phyloP scores from a whole-genome alignment of 768 basidiomycete genomes.

The Lentinula boryana region DNA sequence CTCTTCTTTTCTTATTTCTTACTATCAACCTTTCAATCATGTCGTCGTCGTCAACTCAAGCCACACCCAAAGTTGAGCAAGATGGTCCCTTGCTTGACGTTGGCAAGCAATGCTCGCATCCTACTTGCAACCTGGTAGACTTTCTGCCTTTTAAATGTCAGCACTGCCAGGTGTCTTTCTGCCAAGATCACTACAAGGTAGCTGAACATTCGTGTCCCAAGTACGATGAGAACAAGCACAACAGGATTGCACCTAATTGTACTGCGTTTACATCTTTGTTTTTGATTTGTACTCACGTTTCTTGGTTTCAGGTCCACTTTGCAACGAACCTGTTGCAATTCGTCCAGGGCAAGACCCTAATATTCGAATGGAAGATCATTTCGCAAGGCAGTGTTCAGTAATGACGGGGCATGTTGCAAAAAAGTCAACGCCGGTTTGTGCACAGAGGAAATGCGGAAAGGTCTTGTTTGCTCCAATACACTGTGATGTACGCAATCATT shows the following conservation, averaged over 20 bases:
- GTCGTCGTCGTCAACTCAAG: constrained; percentile 7
- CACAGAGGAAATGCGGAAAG: constrained; percentile 61
- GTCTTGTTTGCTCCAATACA: constrained; percentile 66
- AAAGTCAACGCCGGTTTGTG: constrained; percentile 52
- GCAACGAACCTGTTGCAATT: constrained; percentile 68
- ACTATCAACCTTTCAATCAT: background rate
- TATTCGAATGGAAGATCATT: constrained; percentile 72
- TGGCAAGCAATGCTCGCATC: constrained; percentile 66
- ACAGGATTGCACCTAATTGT: constrained; percentile 78
- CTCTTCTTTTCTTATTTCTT: background rate
- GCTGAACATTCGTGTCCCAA: constrained; percentile 59
- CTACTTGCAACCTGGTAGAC: constrained; percentile 67
- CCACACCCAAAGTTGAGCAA: constrained; percentile 23
- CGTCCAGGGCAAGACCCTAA: constrained; percentile 80
- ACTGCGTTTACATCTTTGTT: constrained; percentile 16
- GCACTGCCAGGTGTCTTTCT: constrained; percentile 66
- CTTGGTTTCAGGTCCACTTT: constrained; percentile 59
- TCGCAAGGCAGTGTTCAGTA: constrained; percentile 58
- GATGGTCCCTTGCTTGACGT: constrained; percentile 58
- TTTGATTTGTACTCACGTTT: background rate
- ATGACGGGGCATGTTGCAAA: constrained; percentile 56
- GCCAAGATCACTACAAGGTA: constrained; percentile 75
- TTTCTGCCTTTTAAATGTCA: constrained; percentile 86
- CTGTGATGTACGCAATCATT: constrained; percentile 54
- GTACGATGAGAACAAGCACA: constrained; percentile 64